Base-by-base conservation (phyloP, 2,329 filamentous ascomycete species). In the Curvularia hawaiiensis region DNA sequence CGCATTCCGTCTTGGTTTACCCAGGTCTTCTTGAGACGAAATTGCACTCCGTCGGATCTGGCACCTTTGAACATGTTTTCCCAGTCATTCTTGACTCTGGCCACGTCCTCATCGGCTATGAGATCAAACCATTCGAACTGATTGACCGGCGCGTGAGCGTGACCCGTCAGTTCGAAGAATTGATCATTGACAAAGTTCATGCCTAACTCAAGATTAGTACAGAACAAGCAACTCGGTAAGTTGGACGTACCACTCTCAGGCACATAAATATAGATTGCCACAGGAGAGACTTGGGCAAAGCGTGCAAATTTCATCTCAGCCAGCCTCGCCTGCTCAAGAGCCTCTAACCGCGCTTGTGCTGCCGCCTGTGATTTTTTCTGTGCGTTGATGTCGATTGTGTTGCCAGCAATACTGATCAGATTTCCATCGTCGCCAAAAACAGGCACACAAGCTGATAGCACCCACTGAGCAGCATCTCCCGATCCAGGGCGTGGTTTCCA, bases 331-430 rank as follows among this genome's bases (percentile, higher is more conserved):
- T 61, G 64, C 44, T 73, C 66, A 2, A 73, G 54, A 14, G 70
- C 69, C 52, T 73, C 70, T 0, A 70, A 58, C 12, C 62, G 63
- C 28, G 61, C 58, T 18, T 67, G 63, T 6, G 64, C 58, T 12
- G 51, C 58, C 35, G 69, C 63, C 58, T 70, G 63, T 1, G 66
- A 61, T 31, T 65, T 69, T 43, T 74, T 75, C 31, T 74, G 71
- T 9, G 61, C 71, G 54, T 65, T 69, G 39, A 75, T 72, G 40
- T 74, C 71, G 12, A 73, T 68, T 4, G 64, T 72, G 33, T 70
- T 73, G 1, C 72, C 72, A 30, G 70, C 67, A 48, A 75, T 67
- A 44, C 66, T 67, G 20, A 73, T 60, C 10, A 73, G 41, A 3
- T 59, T 61, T n/a, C 63, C 60, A 3, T 65, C 59, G 12, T 73